Base-by-base conservation (phyloP, 73 alveolate species). In the Paramecium sonneborni region DNA sequence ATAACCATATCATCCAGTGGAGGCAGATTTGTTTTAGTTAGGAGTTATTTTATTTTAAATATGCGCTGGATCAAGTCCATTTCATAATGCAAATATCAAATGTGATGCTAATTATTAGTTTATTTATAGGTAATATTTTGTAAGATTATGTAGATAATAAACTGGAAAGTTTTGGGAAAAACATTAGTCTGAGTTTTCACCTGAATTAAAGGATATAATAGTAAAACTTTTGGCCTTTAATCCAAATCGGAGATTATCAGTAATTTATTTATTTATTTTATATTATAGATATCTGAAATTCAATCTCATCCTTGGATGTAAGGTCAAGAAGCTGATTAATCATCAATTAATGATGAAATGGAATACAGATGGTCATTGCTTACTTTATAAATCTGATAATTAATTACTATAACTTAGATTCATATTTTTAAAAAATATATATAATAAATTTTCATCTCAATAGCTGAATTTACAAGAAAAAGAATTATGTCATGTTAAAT, bases 161-260 rank as follows among this genome's bases (percentile, higher is more conserved):
- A 43, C 18, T 5, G 32, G 39, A 41, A 38, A 24, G 44, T 79
- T 79, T 34, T 79, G 90, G 90, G 55, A 41, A 15, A 26, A 39
- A 10, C 90, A 79, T 79, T 30, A 79, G 18, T 12, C 41, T 20
- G 90, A 79, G 23, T 79, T 79, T 39, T 43, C 76, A 15, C 18
- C 69, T 1, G 90, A 79, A 43, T 44, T 79, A 44, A 79, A 79
- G 72, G 76, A 79, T 79, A 32, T 79, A 9, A 41, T 79, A 11
- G 76, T 20, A 15, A 79, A 79, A 44, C 43, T 79, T 23, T 24
- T 79, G 9, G 69, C 90, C 23, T 79, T 79, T 34, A 79, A 79
- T 44, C 90, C 90, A 43, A 79, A 79, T 79, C 48, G 55, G 35
- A 39, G 90, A 79, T 79, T 79, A 44, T 79, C 90, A 43, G 90